phyloP scores from a whole-genome alignment of 306 rosid genomes.

The Vigna angularis region DNA sequence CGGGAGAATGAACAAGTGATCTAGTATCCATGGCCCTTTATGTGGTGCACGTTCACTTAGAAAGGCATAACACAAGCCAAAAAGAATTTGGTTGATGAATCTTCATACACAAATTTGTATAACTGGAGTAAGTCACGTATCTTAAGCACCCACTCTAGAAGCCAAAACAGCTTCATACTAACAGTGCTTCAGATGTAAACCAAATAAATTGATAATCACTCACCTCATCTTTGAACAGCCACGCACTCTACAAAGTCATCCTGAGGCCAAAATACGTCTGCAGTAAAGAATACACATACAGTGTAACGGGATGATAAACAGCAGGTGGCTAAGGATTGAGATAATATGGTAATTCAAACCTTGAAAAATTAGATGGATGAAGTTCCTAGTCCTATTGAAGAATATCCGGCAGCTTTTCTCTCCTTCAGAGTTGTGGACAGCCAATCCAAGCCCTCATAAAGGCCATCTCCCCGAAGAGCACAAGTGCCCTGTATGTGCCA shows the following conservation, averaged over 20 bases:
- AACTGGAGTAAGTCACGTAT: slow-evolving; percentile 43
- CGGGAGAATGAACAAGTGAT: slow-evolving; percentile 45
- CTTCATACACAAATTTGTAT: slow-evolving; percentile 49
- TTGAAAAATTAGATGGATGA: slow-evolving; percentile 69
- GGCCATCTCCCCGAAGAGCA: slow-evolving; percentile 96
- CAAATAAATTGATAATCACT: slow-evolving; percentile 39
- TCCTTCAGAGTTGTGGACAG: slow-evolving; percentile 93
- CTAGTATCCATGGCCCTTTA: slow-evolving; percentile 34
- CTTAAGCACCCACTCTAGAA: slow-evolving; percentile 30
- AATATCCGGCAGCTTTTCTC: slow-evolving; percentile 93
- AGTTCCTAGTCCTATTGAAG: slow-evolving; percentile 91
- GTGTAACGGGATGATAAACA: slow-evolving; percentile 23
- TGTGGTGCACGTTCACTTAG: slow-evolving; percentile 21
- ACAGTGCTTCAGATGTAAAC: slow-evolving; percentile 38
- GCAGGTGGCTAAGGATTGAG: slow-evolving; percentile 8
- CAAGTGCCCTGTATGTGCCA: slow-evolving; percentile 99
- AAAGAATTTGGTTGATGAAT: slow-evolving; percentile 40
- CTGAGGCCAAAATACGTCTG: slow-evolving; percentile 43
- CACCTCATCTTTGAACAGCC: slow-evolving; percentile 35
- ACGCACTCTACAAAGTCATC: slow-evolving; percentile 33
- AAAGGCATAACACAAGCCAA: slow-evolving; percentile 13
- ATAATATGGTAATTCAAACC: slow-evolving; percentile 45
- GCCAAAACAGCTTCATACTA: slow-evolving; percentile 9
- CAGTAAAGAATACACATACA: slow-evolving; percentile 26
- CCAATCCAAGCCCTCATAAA: slow-evolving; percentile 99